These are phyloP conservation scores for Fusarium fracticaudum DNA, from an alignment of 2,329 filamentous ascomycete species.

Conservation along the genomic window DNA sequence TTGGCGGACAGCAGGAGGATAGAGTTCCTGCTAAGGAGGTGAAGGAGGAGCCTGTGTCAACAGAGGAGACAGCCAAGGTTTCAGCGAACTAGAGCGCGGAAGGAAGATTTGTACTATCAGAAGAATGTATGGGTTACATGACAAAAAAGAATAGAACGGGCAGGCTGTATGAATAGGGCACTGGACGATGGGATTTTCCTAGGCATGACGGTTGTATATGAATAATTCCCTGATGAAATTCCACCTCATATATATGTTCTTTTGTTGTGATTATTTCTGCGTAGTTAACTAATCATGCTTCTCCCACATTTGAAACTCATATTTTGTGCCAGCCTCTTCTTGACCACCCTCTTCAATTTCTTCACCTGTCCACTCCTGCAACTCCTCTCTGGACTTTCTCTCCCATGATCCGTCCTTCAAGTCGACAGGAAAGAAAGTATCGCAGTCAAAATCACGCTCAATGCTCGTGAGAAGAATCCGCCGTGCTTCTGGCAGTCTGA, in stretches of 20 bases:
- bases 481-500: slow-evolving; percentile 66
- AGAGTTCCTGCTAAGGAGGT: slow-evolving; percentile 28
- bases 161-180: slow-evolving; percentile 37
- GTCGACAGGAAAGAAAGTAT: slow-evolving; percentile 75
- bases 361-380: slow-evolving; percentile 75
- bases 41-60: slow-evolving; percentile 18
- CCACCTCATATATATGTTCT: slow-evolving; percentile 14
- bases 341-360: slow-evolving; percentile 64
- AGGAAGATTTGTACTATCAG: slow-evolving; percentile 40
- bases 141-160: slow-evolving; percentile 15
- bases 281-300: slow-evolving; percentile 47
- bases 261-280: background rate
- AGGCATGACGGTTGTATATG: slow-evolving; percentile 26
- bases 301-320: slow-evolving; percentile 81
- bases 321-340: slow-evolving; percentile 71
- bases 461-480: slow-evolving; percentile 78
- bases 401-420: slow-evolving; percentile 65
- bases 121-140: slow-evolving; percentile 18
- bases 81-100: slow-evolving; percentile 29
- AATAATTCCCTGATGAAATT: slow-evolving; percentile 35
- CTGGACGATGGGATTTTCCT: background rate
- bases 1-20: slow-evolving; percentile 47
- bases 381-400: slow-evolving; percentile 58
- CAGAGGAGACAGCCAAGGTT: slow-evolving; percentile 26
- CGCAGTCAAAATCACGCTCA: slow-evolving; percentile 75